Base-by-base conservation (phyloP, 2,329 filamentous ascomycete genomes). In the Neonectria neomacrospora region DNA sequence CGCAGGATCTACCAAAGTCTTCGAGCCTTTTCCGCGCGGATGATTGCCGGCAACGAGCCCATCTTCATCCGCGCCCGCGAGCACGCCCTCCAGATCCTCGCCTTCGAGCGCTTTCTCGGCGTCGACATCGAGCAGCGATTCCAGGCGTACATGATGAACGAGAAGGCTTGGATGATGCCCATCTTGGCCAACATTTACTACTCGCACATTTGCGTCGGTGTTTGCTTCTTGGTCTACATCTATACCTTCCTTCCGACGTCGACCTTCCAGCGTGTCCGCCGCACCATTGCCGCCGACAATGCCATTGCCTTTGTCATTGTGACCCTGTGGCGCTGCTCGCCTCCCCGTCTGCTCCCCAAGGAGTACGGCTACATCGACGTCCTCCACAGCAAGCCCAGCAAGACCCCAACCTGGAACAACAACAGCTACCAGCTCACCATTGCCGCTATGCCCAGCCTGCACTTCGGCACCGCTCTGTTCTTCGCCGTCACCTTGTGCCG, bases 391-490 rank as follows among this genome's bases (percentile, higher is more conserved):
- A 74, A 71, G 44, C 64, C 65, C 9, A 41, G 72, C 59, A n/a
- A n/a, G 55, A 67, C 1, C 68, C 65, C 9, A 77, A 70, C 71
- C 1, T 83, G 81, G 82, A 81, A 77, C 18, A 75, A 82, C 56
- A 84, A 83, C 65, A 74, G 75, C 20, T 82, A 81, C 59, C 80
- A 82, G 66, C 70, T 83, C 11, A 83, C 80, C 8, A 82, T 83
- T 61, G 82, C 81, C 0, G 82, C 82, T 26, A 84, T 84, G 81
- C 82, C 82, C 1, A 82, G 79, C 18, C 69, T 84, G 14, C 82
- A 84, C 65, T 84, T 83, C 63, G 82, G 81, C 30, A 80, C 77
- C 0, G 70, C 78, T 0, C 68, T 78, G 2, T 79, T 79, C 58
- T 70, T 80, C 12, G 77, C 75, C 2, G 70, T 78, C 6, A 77